A percentile compares a stretch with the other conserved stretches of the same genome.
Conservation (phyloP, 2,329 filamentous ascomycete genomes). For the Trichophyton equinum region DNA sequence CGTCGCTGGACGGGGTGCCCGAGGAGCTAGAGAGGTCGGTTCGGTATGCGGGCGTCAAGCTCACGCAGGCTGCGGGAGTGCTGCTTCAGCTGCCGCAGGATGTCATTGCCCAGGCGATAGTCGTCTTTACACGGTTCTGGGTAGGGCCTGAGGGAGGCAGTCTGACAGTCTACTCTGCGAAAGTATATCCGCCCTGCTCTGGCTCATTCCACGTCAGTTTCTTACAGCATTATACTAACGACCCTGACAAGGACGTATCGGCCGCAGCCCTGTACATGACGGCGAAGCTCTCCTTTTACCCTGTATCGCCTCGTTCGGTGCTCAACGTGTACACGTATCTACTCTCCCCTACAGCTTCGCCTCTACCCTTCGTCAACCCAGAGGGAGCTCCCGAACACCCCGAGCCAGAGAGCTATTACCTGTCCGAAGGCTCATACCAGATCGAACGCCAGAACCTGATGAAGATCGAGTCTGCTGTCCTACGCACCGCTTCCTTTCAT, state of each 20-base stretch:
- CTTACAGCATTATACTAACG: not conserved
- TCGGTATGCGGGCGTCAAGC: conserved; percentile 32
- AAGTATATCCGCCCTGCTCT: conserved; percentile 19
- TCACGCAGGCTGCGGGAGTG: conserved; percentile 43
- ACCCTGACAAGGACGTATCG: conserved; percentile 57
- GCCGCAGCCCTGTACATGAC: conserved; percentile 70
- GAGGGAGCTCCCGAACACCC: conserved; percentile 19
- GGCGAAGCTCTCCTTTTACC: conserved; percentile 67
- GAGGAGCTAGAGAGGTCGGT: conserved; percentile 32
- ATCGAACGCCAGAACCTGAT: conserved; percentile 53
- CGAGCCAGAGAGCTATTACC: conserved; percentile 49
- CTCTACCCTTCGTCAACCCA: conserved; percentile 35
- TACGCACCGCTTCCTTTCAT: conserved; percentile 66
- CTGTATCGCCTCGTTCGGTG: conserved; percentile 65
- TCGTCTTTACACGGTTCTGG: conserved; percentile 74
- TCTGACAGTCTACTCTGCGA: conserved; percentile 30
- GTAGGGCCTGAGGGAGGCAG: conserved; percentile 39
- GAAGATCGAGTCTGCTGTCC: conserved; percentile 61
- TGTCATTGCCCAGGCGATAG: conserved; percentile 70
- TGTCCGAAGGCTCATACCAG: conserved; percentile 62
- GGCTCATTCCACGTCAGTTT: too few species aligned
- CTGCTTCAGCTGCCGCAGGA: conserved; percentile 76
- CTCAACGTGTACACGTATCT: conserved; percentile 79
- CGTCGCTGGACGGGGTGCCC: conserved; percentile 32
- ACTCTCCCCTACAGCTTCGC: conserved; percentile 45